These are phyloP conservation scores for Onygena corvina DNA, from an alignment of 2,329 filamentous ascomycete species.

Conservation along the genomic window DNA sequence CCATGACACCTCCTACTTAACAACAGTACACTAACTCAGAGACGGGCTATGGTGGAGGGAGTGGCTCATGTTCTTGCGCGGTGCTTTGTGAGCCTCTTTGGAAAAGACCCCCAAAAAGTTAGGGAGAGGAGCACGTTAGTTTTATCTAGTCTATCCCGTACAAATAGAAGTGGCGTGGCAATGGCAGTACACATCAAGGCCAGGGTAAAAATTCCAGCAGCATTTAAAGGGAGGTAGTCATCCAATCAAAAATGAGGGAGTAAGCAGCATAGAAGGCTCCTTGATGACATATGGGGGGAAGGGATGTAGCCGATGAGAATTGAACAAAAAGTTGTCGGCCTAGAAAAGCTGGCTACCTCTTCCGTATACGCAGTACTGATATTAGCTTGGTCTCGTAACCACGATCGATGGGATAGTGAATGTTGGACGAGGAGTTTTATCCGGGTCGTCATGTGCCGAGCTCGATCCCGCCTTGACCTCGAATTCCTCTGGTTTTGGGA, in stretches of 20 bases:
- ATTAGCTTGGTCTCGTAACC: neutral
- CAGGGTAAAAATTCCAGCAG: neutral
- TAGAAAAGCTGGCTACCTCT: neutral
- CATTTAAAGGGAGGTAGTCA: too few species aligned
- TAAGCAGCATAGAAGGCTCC: too few species aligned
- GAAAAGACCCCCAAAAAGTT: too few species aligned
- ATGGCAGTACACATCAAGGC: neutral
- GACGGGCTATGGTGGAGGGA: too few species aligned
- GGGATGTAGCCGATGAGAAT: too few species aligned
- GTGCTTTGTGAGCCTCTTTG: too few species aligned
- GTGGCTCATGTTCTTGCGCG: too few species aligned
- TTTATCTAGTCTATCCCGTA: neutral
- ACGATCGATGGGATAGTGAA: conserved; percentile 1
- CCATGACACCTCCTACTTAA: too few species aligned
- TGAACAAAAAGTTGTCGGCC: neutral
- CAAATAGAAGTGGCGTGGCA: neutral
- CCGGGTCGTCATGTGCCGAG: neutral
- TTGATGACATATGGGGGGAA: too few species aligned
- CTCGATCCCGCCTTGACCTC: neutral
- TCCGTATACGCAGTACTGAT: neutral
- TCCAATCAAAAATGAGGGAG: too few species aligned
- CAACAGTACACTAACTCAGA: too few species aligned
- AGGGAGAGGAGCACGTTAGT: neutral
- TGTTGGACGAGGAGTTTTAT: neutral
- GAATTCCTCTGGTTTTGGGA: neutral